A percentile compares a stretch with the other conserved stretches of the same genome.
phyloP scores from a whole-genome alignment of 768 basidiomycete species.

The Trichaptum fuscoviolaceum region DNA sequence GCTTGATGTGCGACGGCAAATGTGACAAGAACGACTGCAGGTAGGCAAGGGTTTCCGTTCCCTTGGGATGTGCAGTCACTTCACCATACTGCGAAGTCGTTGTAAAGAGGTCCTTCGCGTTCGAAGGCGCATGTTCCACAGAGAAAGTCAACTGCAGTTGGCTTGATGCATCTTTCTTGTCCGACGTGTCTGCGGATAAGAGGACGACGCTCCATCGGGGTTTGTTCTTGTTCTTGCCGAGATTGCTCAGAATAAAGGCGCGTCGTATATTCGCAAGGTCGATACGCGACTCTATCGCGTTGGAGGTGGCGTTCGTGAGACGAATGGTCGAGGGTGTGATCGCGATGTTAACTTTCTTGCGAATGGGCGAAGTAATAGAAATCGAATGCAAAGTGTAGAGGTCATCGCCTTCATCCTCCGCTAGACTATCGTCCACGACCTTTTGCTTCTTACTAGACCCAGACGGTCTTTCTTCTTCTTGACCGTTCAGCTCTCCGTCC shows the following conservation, averaged over 20 bases:
- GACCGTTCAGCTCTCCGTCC: constrained; percentile 16
- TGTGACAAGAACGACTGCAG: constrained; percentile 49
- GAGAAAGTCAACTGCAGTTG: constrained; percentile 60
- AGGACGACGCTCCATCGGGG: constrained; percentile 70
- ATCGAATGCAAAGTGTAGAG: constrained; percentile 57
- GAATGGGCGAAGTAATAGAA: constrained; percentile 66
- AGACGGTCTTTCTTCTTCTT: constrained; percentile 13
- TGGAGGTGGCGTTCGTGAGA: constrained; percentile 46
- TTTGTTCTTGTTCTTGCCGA: constrained; percentile 62
- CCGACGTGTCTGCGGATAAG: constrained; percentile 49
- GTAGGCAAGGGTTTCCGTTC: constrained; percentile 42
- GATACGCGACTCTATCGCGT: constrained; percentile 43
- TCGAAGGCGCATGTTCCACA: constrained; percentile 50
- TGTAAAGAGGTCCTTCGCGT: constrained; percentile 30
- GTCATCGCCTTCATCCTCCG: constrained; percentile 34
- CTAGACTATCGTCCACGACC: not conserved
- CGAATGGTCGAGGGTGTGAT: constrained; percentile 46
- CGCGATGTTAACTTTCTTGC: constrained; percentile 70
- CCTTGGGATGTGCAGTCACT: constrained; percentile 36
- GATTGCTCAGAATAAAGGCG: constrained; percentile 68
- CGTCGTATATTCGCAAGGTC: constrained; percentile 47
- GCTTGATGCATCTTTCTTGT: constrained; percentile 28
- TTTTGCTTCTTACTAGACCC: constrained; percentile 15
- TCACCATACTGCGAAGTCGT: constrained; percentile 33
- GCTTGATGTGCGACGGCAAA: constrained; percentile 24